Evolutionary conservation across 257 asterid species (phyloP).

Genomic region (Nicotiana sylvestris): DNA sequence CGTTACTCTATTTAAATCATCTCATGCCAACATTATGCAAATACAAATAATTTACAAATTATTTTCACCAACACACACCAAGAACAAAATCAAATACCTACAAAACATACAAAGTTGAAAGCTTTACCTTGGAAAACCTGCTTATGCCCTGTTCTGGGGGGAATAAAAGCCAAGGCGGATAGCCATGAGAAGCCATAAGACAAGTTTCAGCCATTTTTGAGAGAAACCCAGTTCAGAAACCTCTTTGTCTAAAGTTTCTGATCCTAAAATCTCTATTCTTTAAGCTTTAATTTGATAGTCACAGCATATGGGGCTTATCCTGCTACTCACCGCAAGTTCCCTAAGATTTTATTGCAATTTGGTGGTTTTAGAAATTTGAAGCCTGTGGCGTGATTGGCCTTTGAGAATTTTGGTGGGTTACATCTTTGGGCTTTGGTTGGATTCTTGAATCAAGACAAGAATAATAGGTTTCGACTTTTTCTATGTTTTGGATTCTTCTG

Average conservation of each 20-base stretch:
- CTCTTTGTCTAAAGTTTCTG: background rate
- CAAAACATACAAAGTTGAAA: too few relatives aligned
- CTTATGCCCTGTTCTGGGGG: slow-evolving; percentile 35
- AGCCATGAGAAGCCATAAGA: slow-evolving; percentile 70
- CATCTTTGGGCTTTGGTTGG: slow-evolving; percentile 9
- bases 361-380: background rate
- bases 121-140: slow-evolving; percentile 41
- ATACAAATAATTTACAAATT: too few relatives aligned
- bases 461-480: background rate
- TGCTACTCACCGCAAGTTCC: slow-evolving; percentile 37
- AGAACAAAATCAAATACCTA: background rate
- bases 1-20: too few relatives aligned
- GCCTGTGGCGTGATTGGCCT: background rate
- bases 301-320: slow-evolving; percentile 34
- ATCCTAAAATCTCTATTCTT: background rate
- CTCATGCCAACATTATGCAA: too few relatives aligned
- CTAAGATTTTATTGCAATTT: slow-evolving; percentile 27
- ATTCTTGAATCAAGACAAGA: slow-evolving; percentile 19
- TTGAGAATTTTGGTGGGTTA: background rate
- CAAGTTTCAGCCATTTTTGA: slow-evolving; percentile 47
- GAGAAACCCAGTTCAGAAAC: slow-evolving; percentile 23
- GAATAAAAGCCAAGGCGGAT: slow-evolving; percentile 38
- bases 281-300: background rate
- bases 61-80: background rate
- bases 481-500: slow-evolving; percentile 2